Conservation (phyloP, 179 eudicot species). For the Carnegiea gigantea region DNA sequence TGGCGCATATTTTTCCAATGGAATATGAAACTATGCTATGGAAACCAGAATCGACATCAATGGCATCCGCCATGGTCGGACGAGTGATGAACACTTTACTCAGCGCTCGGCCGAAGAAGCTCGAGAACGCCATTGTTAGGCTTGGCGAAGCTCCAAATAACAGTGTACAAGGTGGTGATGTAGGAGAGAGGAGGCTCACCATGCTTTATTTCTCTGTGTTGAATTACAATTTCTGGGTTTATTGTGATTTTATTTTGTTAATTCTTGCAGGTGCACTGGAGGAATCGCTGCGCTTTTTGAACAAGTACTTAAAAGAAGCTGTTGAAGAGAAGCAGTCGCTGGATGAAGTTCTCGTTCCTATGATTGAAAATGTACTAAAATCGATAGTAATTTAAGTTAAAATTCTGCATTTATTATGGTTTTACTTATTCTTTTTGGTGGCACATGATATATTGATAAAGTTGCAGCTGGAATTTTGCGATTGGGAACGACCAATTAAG, state of each 20-base stretch:
- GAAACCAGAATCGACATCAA: slow-evolving; percentile 36
- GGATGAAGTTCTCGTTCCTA: slow-evolving; percentile 72
- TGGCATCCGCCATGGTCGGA: slow-evolving; percentile 53
- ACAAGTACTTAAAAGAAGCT: slow-evolving; percentile 54
- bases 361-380: slow-evolving; percentile 57
- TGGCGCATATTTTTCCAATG: slow-evolving; percentile 10
- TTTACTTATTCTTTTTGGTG: background rate
- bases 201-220: background rate
- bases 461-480: background rate
- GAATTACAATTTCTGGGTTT: background rate
- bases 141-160: slow-evolving; percentile 43
- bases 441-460: background rate
- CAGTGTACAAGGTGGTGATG: slow-evolving; percentile 27
- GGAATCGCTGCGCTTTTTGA: slow-evolving; percentile 62
- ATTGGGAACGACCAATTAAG: background rate
- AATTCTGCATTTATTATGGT: background rate
- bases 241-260: background rate
- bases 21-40: slow-evolving; percentile 23
- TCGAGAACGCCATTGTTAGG: slow-evolving; percentile 50
- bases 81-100: slow-evolving; percentile 59
- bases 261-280: slow-evolving; percentile 54
- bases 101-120: slow-evolving; percentile 54
- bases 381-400: background rate
- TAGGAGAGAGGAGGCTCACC: background rate
- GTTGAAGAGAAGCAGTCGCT: slow-evolving; percentile 45